Conservation (phyloP, 805 yeast genomes). For the Wickerhamiella musiphila region DNA sequence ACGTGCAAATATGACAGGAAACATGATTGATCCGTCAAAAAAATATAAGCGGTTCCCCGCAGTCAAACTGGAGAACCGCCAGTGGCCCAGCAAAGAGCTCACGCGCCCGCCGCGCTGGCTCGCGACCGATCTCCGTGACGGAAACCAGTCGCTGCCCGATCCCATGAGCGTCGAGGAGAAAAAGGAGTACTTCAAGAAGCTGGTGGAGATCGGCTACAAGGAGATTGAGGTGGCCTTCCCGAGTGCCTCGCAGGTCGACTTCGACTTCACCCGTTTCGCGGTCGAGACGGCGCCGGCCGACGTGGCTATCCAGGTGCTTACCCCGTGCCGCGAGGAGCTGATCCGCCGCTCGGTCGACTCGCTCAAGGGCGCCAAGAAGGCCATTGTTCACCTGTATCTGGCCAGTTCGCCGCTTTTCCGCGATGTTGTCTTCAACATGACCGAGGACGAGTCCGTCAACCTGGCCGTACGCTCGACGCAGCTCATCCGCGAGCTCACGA, state of each 20-base stretch:
- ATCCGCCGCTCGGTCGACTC: conserved; percentile 57
- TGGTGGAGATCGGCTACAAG: conserved; percentile 59
- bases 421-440: conserved; percentile 47
- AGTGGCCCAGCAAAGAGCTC: conserved; percentile 50
- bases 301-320: conserved; percentile 57
- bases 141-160: conserved; percentile 71
- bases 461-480: conserved; percentile 47
- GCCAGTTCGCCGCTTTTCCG: conserved; percentile 66
- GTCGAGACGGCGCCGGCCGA: conserved; percentile 60
- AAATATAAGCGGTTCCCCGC: conserved; percentile 45
- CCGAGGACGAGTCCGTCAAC: conserved; percentile 36
- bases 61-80: conserved; percentile 39
- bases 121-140: conserved; percentile 69
- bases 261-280: conserved; percentile 63
- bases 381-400: conserved; percentile 58
- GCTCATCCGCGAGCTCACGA: conserved; percentile 48
- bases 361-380: conserved; percentile 54
- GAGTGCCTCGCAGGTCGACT: conserved; percentile 62
- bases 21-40: not conserved
- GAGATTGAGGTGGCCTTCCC: conserved; percentile 78
- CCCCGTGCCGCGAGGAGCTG: conserved; percentile 62
- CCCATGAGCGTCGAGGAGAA: conserved; percentile 76
- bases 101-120: conserved; percentile 64
- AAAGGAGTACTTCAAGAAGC: conserved; percentile 47
- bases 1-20: too few species aligned